Conservation (phyloP, 306 rosid genomes). For the Dryas drummondii region DNA sequence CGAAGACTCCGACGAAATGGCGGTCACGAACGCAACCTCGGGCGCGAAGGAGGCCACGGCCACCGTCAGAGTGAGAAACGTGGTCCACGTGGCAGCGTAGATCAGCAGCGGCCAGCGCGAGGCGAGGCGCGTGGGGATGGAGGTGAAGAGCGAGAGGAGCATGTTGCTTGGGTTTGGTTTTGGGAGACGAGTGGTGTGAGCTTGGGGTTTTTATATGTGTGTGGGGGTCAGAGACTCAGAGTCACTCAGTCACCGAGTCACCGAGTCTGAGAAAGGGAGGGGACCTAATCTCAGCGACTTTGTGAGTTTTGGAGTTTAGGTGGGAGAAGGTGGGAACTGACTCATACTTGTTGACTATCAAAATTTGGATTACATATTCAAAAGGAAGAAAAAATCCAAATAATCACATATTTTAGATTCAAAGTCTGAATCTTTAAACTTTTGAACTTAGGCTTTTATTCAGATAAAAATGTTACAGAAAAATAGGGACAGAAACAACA, state of each 20-base stretch:
- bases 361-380: not conserved
- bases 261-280: not conserved
- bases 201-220: not conserved
- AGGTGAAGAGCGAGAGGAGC: constrained; percentile 45
- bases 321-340: constrained; percentile 14
- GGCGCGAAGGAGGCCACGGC: constrained; percentile 69
- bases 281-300: constrained; percentile 26
- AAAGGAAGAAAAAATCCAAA: too few relatives aligned
- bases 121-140: constrained; percentile 33
- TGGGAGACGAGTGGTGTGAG: not conserved
- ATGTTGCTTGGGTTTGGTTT: constrained; percentile 17
- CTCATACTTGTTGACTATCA: not conserved
- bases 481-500: not conserved
- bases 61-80: constrained; percentile 52
- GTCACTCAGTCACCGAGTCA: not conserved
- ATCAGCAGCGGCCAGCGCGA: constrained; percentile 58
- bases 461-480: not conserved
- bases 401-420: not conserved
- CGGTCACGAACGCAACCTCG: constrained; percentile 68
- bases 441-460: not conserved
- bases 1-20: constrained; percentile 54
- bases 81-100: constrained; percentile 65
- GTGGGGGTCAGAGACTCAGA: not conserved
- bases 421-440: not conserved
- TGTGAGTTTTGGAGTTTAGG: constrained; percentile 19